These are phyloP conservation scores for Penicillium janthinellum DNA, from an alignment of 2,329 filamentous ascomycete genomes.

Conservation along the genomic window DNA sequence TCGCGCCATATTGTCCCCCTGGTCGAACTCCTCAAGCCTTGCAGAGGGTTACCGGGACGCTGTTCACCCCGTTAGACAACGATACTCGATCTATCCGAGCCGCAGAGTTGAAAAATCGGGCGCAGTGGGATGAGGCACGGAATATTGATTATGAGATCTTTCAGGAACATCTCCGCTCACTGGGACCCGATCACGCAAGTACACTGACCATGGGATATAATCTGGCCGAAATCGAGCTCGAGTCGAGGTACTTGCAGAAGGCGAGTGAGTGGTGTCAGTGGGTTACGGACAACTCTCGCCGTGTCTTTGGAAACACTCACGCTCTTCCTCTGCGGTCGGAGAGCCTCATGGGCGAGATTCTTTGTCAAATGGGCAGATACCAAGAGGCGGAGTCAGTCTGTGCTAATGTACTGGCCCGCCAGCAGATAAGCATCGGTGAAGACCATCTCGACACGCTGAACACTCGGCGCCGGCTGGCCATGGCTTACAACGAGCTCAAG, in stretches of 20 bases:
- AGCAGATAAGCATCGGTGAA: constrained; percentile 37
- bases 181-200: constrained; percentile 34
- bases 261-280: constrained; percentile 35
- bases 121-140: constrained; percentile 34
- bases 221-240: constrained; percentile 33
- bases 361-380: constrained; percentile 28
- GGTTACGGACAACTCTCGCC: constrained; percentile 31
- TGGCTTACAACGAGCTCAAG: constrained; percentile 26
- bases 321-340: constrained; percentile 33
- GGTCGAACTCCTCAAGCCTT: constrained; percentile 11
- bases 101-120: constrained; percentile 31
- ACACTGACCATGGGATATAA: constrained; percentile 32
- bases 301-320: constrained; percentile 31
- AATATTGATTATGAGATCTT: constrained; percentile 33
- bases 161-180: constrained; percentile 31
- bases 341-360: constrained; percentile 32
- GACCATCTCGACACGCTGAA: constrained; percentile 34
- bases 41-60: constrained; percentile 20
- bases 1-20: constrained; percentile 25
- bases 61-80: constrained; percentile 28
- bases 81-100: constrained; percentile 32
- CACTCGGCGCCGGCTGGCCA: constrained; percentile 31
- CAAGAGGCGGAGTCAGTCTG: constrained; percentile 35
- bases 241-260: constrained; percentile 27
- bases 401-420: constrained; percentile 35